Percentiles rank a stretch among this genome's conserved stretches.
Conservation (phyloP, 805 yeast species). For the Myxozyma sirexii region DNA sequence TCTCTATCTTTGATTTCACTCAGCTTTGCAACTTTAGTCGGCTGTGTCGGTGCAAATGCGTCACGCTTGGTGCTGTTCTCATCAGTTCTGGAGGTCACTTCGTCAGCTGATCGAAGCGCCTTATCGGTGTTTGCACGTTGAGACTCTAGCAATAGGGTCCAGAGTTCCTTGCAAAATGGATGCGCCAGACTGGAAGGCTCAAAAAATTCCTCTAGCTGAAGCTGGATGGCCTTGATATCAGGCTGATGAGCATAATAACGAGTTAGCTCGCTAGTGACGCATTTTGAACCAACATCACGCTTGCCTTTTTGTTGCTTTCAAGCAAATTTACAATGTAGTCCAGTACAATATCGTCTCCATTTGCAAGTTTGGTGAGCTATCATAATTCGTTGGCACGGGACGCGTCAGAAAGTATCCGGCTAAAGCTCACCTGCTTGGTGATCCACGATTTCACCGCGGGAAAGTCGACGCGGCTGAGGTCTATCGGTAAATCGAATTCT, state of each 20-base stretch:
- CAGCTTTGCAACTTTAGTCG: neutral
- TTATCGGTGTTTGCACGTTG: constrained; percentile 10
- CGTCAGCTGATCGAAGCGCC: neutral
- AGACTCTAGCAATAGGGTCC: constrained; percentile 13
- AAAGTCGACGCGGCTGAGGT: constrained; percentile 13
- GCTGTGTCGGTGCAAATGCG: neutral
- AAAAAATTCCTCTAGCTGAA: constrained; percentile 16
- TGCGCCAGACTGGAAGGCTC: neutral
- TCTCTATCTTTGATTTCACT: neutral
- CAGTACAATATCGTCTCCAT: constrained; percentile 18
- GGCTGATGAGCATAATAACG: neutral
- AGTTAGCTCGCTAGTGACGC: neutral
- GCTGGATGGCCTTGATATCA: constrained; percentile 18
- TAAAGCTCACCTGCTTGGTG: constrained; percentile 9
- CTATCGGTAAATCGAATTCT: constrained; percentile 11
- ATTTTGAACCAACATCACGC: neutral
- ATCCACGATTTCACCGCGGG: constrained; percentile 17
- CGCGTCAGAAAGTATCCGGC: too few relatives aligned
- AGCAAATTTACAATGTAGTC: constrained; percentile 11
- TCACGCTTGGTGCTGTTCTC: neutral
- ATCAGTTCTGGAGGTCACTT: neutral
- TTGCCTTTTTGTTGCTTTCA: constrained; percentile 9
- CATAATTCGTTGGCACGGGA: neutral
- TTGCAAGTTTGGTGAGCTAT: constrained; percentile 5
- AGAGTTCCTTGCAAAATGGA: constrained; percentile 11